Evolutionary conservation across 2,329 filamentous ascomycete genomes (phyloP), one percentile per base, ranked within the genome.

Genomic region (Clonostachys solani): DNA sequence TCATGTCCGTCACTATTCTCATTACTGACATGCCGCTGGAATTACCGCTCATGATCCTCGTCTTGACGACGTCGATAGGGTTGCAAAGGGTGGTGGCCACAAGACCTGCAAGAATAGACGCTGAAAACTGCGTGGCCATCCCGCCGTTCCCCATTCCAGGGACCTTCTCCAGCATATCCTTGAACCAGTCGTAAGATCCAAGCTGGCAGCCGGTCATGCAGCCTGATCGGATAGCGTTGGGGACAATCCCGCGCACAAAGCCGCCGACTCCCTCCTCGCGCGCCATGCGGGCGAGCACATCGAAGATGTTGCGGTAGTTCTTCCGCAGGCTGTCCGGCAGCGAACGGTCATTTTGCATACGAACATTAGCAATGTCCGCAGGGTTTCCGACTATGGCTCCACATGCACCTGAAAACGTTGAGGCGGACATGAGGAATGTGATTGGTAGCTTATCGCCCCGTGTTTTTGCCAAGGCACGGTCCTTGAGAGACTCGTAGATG

Each of bases 291-390:
- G 65, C 64, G 17, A 99, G 78, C 0, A 94, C 94, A 64, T 97
- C 90, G 48, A 96, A 75, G 49, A 97, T 94, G n/a, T 88, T 94
- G 57, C 83, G 88, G 75, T 99, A 99, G 73, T 97, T 92, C 61
- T 92, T 90, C 54, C 94, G 84, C 63, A 92, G 79, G 15, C 86
- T 90, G 17, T 80, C 66, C 1, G 92, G 89, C 68, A 95, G 96
- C 45, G 99, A 77, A 5, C 94, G 94, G 62, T 99, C 94, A 41
- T 87, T 91, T 69, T 99, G 94, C 94, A 99, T 99, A 50, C 94
- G 89, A 61, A 99, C 95, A 46, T 99, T 82, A 0, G 94, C 90
- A 47, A 99, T 76, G 69, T 99, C 94, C 13, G 94, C 94, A 3
- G 94, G 94, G 67, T 99, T 99, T 42, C 94, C 92, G 45, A 97